phyloP scores from a whole-genome alignment of 345 rosid species.

The Eutrema yunnanense region DNA sequence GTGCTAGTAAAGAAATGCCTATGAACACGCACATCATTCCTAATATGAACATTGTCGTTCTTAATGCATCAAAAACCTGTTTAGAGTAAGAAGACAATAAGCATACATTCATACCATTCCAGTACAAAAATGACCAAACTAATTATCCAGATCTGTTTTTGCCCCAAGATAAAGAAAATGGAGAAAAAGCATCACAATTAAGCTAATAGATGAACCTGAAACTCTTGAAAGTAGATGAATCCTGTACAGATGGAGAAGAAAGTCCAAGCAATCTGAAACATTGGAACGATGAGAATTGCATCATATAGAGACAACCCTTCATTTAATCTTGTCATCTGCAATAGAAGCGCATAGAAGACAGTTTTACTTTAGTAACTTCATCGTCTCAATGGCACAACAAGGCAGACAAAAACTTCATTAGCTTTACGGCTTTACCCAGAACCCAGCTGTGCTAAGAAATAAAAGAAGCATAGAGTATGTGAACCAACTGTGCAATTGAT shows the following conservation, averaged over 20 bases:
- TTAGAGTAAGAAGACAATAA: not conserved
- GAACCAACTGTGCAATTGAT: conserved; percentile 93
- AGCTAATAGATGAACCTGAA: conserved; percentile 54
- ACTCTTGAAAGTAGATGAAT: conserved; percentile 96
- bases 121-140: not conserved
- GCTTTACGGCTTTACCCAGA: conserved; percentile 68
- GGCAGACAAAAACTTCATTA: not conserved
- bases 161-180: not conserved
- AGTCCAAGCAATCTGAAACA: conserved; percentile 99
- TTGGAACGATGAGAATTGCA: conserved; percentile 97
- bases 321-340: conserved; percentile 94
- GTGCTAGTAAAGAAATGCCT: conserved; percentile 91
- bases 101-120: not conserved
- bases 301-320: conserved; percentile 90
- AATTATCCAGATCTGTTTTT: not conserved
- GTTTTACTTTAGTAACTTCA: conserved; percentile 7
- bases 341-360: not conserved
- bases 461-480: conserved; percentile 95
- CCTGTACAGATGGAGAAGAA: conserved; percentile 99
- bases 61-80: conserved; percentile 82
- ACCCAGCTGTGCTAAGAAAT: conserved; percentile 97
- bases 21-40: conserved; percentile 85
- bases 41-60: conserved; percentile 91
- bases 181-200: not conserved
- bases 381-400: not conserved